Evolutionary conservation across 2,329 filamentous ascomycete genomes (phyloP).

Genomic region (Penicillium sp.): DNA sequence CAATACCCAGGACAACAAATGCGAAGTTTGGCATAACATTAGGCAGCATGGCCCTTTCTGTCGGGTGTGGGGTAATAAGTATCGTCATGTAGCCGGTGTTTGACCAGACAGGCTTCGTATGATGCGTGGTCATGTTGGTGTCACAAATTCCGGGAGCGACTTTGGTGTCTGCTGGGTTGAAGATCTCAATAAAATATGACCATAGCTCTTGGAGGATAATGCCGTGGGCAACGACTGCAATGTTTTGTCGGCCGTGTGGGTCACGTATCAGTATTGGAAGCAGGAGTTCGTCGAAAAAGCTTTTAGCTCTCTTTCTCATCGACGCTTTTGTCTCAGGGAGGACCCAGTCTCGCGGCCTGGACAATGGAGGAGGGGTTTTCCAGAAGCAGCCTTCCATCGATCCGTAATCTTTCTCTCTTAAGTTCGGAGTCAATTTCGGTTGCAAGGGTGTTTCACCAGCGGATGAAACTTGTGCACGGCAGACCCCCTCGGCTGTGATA

Average conservation of each 20-base stretch:
- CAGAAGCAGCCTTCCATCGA: constrained; percentile 35
- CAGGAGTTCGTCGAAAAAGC: constrained; percentile 67
- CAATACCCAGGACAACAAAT: constrained; percentile 58
- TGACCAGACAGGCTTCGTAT: constrained; percentile 58
- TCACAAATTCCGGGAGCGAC: neutral
- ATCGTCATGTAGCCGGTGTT: constrained; percentile 65
- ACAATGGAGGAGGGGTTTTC: neutral
- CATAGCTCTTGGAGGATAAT: constrained; percentile 73
- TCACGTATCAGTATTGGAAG: constrained; percentile 53
- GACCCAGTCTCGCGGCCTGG: constrained; percentile 19
- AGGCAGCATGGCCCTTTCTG: neutral
- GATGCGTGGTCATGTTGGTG: constrained; percentile 49
- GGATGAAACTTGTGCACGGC: constrained; percentile 14
- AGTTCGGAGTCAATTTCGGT: constrained; percentile 21
- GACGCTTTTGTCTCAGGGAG: constrained; percentile 62
- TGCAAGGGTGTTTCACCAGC: neutral
- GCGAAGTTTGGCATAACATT: neutral
- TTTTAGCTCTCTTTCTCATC: constrained; percentile 63
- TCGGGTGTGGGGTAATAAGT: constrained; percentile 25
- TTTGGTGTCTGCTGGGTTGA: constrained; percentile 50
- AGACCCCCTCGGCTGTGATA: constrained; percentile 44
- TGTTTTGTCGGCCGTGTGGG: constrained; percentile 36
- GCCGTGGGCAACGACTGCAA: constrained; percentile 79
- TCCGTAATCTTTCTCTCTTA: constrained; percentile 45
- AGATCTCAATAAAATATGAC: constrained; percentile 59